phyloP scores from a whole-genome alignment of 2,329 filamentous ascomycete genomes.

The Apiospora kogelbergensis region DNA sequence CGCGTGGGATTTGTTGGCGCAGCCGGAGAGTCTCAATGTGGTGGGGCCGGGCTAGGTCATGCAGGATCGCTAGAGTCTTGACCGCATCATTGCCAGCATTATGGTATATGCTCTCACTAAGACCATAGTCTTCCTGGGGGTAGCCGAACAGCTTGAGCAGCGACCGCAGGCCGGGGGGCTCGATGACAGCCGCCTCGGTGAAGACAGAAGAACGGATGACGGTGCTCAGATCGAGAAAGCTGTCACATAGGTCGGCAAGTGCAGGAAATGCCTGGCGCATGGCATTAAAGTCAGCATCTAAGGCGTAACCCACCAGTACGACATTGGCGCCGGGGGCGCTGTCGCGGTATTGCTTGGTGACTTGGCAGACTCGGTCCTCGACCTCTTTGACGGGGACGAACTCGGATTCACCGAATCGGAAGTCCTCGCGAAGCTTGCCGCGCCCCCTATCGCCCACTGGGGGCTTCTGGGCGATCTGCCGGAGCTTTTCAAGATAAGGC shows the following conservation, averaged over 20 bases:
- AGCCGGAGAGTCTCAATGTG: neutral
- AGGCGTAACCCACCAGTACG: neutral
- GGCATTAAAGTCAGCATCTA: neutral
- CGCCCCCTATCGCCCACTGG: neutral
- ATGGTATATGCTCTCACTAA: neutral
- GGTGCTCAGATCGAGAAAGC: neutral
- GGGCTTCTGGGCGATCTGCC: neutral
- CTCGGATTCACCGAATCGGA: neutral
- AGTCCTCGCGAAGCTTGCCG: neutral
- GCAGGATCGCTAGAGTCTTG: neutral
- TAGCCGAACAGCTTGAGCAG: conserved; percentile 1
- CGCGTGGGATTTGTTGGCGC: neutral
- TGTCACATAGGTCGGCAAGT: neutral
- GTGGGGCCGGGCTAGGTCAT: neutral
- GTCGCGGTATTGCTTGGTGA: neutral
- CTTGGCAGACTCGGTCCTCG: neutral
- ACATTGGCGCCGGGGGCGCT: neutral
- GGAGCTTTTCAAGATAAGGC: neutral
- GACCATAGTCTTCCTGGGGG: neutral
- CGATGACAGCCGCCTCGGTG: neutral
- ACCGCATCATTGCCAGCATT: neutral
- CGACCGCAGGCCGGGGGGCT: neutral
- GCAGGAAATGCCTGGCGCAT: neutral
- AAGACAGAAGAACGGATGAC: neutral
- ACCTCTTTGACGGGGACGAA: neutral